A percentile compares a stretch with the other conserved stretches of the same genome.
These are phyloP conservation scores for Fraxinus ornus DNA, from an alignment of 305 asterid genomes.

Conservation along the genomic window DNA sequence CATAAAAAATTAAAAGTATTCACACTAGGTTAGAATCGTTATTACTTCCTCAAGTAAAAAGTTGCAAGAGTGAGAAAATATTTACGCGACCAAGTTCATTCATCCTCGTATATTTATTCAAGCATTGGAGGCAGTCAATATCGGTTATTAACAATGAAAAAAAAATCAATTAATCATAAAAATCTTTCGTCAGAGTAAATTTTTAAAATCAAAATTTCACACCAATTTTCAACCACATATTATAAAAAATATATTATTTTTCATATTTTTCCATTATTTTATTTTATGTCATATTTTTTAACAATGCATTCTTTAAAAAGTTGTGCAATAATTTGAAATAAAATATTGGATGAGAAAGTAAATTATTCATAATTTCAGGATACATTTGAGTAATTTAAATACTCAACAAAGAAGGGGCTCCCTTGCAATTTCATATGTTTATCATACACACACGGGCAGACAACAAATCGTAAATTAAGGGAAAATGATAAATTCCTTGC, in stretches of 20 bases:
- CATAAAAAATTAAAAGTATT: background rate
- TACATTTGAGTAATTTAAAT: background rate
- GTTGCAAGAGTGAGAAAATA: background rate
- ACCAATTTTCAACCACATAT: background rate
- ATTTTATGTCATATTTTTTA: background rate
- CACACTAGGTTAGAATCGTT: background rate
- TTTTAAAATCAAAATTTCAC: background rate
- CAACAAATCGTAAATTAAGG: slow-evolving; percentile 39
- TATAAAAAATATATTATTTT: background rate
- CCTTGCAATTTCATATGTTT: background rate
- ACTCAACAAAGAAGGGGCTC: background rate
- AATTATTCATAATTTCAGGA: background rate
- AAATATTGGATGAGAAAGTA: background rate
- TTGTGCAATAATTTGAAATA: background rate
- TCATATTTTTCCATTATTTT: background rate
- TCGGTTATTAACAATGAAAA: background rate
- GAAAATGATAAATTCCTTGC: slow-evolving; percentile 23
- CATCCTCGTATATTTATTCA: background rate
- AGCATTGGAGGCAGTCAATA: background rate
- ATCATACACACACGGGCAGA: slow-evolving; percentile 10
- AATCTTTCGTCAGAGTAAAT: background rate
- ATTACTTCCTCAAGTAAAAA: background rate
- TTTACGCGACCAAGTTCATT: background rate
- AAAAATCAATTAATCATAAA: background rate
- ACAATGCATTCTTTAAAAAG: background rate